Evolutionary conservation across 495 filamentous ascomycete genomes (phyloP), one percentile per base, ranked within the genome.

Genomic region (Lophiostoma macrostomum): DNA sequence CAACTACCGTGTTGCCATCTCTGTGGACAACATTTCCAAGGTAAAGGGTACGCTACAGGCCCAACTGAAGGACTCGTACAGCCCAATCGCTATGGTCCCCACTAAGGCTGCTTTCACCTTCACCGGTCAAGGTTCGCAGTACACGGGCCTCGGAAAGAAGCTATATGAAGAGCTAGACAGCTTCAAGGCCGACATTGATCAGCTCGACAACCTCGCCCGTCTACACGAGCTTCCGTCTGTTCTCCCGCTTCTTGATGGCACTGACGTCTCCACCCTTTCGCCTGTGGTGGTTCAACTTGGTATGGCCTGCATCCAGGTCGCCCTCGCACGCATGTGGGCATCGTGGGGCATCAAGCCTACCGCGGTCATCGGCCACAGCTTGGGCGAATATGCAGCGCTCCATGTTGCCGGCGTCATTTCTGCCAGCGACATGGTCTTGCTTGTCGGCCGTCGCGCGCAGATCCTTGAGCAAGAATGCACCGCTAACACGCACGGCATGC

Each of bases 381-480:
- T 83, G 11, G 90, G 90, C 50, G 90, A 96, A 67, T 95, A 91
- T 70, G 88, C 90, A 38, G 90, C 91, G 13, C 73, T 95, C 1
- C 78, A 91, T 61, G 82, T 84, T 28, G 82, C 90, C 14, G 90
- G 88, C 43, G 83, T 95, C 12, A 69, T 96, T 8, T 86, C 84
- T 7, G 84, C 80, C 25, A 81, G 79, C 56, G 90, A 95, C 63
- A 83, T 85, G 22, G 82, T 96, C 60, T 88, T 85, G 60, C 76
- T 95, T 6, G 85, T 90, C 42, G 90, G 90, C 19, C 75, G 78
- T 30, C 81, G 90, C 39, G 90, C 90, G 25, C 76, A 82, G 57
- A 74, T 95, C n/a, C 75, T 95, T 3, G 78, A 83, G 13, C 73
- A 82, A 25, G 79, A 83, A 59, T 93, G 87, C 73, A 80, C 76